Evolutionary conservation across 768 basidiomycete species (phyloP).

Genomic region (Termitomyces titanicus): DNA sequence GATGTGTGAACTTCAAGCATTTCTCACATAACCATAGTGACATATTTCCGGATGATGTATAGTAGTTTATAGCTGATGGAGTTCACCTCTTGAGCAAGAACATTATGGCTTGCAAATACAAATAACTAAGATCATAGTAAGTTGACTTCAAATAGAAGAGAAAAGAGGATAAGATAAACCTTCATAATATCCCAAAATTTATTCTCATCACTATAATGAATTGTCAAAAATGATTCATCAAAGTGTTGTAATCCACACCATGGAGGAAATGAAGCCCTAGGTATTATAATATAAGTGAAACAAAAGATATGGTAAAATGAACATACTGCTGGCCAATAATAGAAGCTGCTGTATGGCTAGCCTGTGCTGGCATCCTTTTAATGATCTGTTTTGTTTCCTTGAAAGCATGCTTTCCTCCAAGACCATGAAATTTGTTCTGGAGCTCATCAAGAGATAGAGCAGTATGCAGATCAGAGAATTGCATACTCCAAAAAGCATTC

Average conservation of each 20-base stretch:
- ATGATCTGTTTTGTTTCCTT: constrained; percentile 11
- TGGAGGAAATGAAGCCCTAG: neutral
- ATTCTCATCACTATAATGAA: neutral
- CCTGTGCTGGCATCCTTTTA: too few species aligned
- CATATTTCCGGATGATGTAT: neutral
- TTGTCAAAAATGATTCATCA: neutral
- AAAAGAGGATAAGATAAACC: neutral
- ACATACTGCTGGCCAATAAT: neutral
- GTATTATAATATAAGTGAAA: neutral
- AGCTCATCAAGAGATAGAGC: constrained; percentile 26
- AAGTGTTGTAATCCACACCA: neutral
- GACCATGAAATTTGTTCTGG: constrained; percentile 21
- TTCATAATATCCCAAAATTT: neutral
- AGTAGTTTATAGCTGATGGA: neutral
- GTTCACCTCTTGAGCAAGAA: neutral
- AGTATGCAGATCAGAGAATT: constrained; percentile 18
- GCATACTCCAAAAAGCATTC: constrained; percentile 30
- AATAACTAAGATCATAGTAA: neutral
- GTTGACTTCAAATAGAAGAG: neutral
- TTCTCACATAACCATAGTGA: constrained; percentile 3
- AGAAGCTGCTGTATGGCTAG: neutral
- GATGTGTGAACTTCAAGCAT: neutral
- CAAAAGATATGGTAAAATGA: neutral
- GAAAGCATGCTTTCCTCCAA: constrained; percentile 23
- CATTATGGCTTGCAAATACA: constrained; percentile 2